Conservation (phyloP, 2,329 filamentous ascomycete genomes). For the Aspergillus hiratsukae region DNA sequence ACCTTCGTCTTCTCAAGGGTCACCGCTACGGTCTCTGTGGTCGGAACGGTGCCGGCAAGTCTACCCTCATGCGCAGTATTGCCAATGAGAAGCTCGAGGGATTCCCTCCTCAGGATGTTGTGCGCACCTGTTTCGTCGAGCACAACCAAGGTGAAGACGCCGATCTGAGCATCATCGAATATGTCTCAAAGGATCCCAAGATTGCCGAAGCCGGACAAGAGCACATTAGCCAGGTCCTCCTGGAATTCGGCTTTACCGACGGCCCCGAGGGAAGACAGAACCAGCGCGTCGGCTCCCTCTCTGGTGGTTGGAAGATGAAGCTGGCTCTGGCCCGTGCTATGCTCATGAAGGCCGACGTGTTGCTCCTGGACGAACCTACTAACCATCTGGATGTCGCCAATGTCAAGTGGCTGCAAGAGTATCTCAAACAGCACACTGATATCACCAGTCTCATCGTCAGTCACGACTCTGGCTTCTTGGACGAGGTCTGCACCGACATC, state of each 20-base stretch:
- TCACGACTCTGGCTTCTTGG: conserved; percentile 96
- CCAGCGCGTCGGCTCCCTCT: conserved; percentile 87
- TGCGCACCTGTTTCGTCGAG: conserved; percentile 96
- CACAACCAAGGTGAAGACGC: conserved; percentile 99
- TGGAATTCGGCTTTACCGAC: conserved; percentile 88
- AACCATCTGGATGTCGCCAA: conserved; percentile 97
- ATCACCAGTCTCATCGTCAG: conserved; percentile 97
- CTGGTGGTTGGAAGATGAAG: conserved; percentile 99
- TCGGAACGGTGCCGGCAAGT: conserved; percentile 96
- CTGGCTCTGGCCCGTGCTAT: conserved; percentile 91
- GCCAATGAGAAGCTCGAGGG: conserved; percentile 94
- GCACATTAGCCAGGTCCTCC: conserved; percentile 76
- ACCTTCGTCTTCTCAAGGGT: conserved; percentile 88
- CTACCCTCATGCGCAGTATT: conserved; percentile 97
- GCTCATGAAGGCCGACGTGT: conserved; percentile 93
- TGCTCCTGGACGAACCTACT: conserved; percentile 95
- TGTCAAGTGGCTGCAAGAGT: conserved; percentile 92
- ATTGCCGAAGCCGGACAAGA: conserved; percentile 74
- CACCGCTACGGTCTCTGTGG: conserved; percentile 97
- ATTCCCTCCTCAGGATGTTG: conserved; percentile 85
- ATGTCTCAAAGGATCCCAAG: conserved; percentile 82
- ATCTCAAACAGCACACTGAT: conserved; percentile 90
- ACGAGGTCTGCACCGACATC: conserved; percentile 96
- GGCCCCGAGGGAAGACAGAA: conserved; percentile 85
- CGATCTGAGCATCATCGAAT: conserved; percentile 91